Conservation (phyloP, 495 filamentous ascomycete species). For the Poronia punctata region DNA sequence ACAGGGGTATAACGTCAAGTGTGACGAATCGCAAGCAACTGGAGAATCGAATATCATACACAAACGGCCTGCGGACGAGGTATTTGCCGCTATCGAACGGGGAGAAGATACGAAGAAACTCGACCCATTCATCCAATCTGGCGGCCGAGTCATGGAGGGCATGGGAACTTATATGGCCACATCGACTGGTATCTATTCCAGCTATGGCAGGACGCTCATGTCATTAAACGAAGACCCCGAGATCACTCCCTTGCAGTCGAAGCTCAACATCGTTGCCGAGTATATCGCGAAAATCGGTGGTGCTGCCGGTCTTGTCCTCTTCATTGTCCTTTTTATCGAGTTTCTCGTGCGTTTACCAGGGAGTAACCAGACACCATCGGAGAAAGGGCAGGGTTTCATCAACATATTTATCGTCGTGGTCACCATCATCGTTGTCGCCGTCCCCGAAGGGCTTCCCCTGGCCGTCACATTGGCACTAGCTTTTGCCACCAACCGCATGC, state of each 20-base stretch:
- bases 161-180: constrained; percentile 84
- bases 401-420: constrained; percentile 92
- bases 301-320: constrained; percentile 75
- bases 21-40: constrained; percentile 77
- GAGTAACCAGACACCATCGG: constrained; percentile 49
- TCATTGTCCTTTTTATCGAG: constrained; percentile 88
- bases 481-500: constrained; percentile 90
- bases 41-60: constrained; percentile 78
- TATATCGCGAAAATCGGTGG: constrained; percentile 91
- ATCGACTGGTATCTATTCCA: constrained; percentile 78
- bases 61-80: constrained; percentile 68
- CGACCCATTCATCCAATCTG: constrained; percentile 92
- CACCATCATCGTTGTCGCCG: constrained; percentile 90
- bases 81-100: constrained; percentile 71
- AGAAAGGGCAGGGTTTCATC: constrained; percentile 83
- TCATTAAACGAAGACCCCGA: constrained; percentile 83
- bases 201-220: constrained; percentile 91
- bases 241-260: constrained; percentile 88
- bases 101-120: constrained; percentile 70
- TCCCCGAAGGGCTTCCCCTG: constrained; percentile 87
- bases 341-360: constrained; percentile 63
- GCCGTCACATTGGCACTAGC: constrained; percentile 91
- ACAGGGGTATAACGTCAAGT: constrained; percentile 66
- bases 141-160: constrained; percentile 86
- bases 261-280: constrained; percentile 83